Evolutionary conservation across 805 yeast species (phyloP).

Genomic region (Alloascoidea africana): DNA sequence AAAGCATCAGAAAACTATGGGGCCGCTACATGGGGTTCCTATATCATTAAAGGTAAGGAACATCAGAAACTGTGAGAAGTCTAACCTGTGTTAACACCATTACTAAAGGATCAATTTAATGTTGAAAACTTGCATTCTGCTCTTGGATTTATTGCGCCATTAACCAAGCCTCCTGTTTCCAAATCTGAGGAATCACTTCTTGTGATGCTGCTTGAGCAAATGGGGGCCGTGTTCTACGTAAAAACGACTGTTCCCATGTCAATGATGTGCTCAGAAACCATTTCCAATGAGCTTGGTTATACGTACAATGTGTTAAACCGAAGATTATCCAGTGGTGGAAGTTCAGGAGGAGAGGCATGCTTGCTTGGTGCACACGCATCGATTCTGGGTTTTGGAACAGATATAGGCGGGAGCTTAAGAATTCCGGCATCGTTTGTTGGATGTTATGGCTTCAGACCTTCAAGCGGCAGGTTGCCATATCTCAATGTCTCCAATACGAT

Average conservation of each 20-base stretch:
- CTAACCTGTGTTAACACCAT: no score
- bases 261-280: slow-evolving; percentile 28
- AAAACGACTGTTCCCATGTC: slow-evolving; percentile 32
- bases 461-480: slow-evolving; percentile 18
- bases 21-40: slow-evolving; percentile 55
- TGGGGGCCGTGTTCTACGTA: slow-evolving; percentile 30
- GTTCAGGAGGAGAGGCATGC: slow-evolving; percentile 32
- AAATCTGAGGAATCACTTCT: slow-evolving; percentile 21
- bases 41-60: slow-evolving; percentile 49
- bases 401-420: slow-evolving; percentile 29
- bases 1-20: slow-evolving; percentile 31
- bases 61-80: no score
- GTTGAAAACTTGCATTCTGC: slow-evolving; percentile 22
- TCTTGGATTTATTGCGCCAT: slow-evolving; percentile 30
- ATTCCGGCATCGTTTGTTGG: slow-evolving; percentile 23
- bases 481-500: slow-evolving; percentile 28
- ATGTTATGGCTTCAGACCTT: slow-evolving; percentile 39
- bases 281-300: slow-evolving; percentile 22
- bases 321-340: slow-evolving; percentile 25
- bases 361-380: slow-evolving; percentile 21
- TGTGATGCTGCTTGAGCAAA: slow-evolving; percentile 19
- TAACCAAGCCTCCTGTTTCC: slow-evolving; percentile 19
- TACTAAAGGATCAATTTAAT: slow-evolving; percentile 7
- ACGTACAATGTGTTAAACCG: slow-evolving; percentile 25
- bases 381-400: slow-evolving; percentile 30